A percentile compares a stretch with the other conserved stretches of the same genome.
phyloP scores from a whole-genome alignment of 345 rosid species.

The Geranium rotundifolium region DNA sequence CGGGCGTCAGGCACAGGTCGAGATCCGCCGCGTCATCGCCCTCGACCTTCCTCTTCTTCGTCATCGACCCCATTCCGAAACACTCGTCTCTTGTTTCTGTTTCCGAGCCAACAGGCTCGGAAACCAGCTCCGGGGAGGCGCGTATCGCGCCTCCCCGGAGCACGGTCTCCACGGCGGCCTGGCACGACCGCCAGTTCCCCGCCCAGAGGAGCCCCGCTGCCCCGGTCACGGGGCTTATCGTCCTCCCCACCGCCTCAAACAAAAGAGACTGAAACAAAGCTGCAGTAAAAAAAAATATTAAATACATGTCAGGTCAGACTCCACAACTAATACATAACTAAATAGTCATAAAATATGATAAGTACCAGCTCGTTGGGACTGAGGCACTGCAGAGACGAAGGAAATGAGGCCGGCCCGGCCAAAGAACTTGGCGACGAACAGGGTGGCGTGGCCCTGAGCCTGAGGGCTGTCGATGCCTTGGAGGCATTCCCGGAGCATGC shows the following conservation, averaged over 20 bases:
- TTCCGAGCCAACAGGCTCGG: constrained; percentile 29
- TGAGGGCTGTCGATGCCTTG: constrained; percentile 86
- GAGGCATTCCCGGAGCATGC: constrained; percentile 77
- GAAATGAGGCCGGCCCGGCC: constrained; percentile 98
- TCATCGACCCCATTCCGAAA: constrained; percentile 32
- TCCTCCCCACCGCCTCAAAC: constrained; percentile 87
- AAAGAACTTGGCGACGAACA: constrained; percentile 91
- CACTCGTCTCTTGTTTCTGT: constrained; percentile 14
- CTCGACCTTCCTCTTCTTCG: constrained; percentile 22
- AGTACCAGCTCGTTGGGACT: constrained; percentile 76
- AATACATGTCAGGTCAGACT: too few relatives aligned
- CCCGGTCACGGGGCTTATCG: constrained; percentile 91
- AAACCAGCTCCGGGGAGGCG: constrained; percentile 55
- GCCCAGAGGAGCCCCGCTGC: constrained; percentile 90
- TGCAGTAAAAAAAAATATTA: constrained; percentile 8
- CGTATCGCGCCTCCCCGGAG: constrained; percentile 62
- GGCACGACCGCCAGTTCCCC: constrained; percentile 80
- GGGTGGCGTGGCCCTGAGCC: constrained; percentile 96
- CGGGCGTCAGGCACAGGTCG: constrained; percentile 50
- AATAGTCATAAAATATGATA: neutral
- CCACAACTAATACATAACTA: neutral
- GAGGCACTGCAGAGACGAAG: constrained; percentile 87
- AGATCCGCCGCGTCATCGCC: constrained; percentile 47
- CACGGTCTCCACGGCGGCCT: constrained; percentile 85
- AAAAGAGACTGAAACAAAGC: constrained; percentile 82